Percentiles rank a stretch among this genome's conserved stretches.
phyloP scores from a whole-genome alignment of 345 rosid genomes.

The Heritiera littoralis region DNA sequence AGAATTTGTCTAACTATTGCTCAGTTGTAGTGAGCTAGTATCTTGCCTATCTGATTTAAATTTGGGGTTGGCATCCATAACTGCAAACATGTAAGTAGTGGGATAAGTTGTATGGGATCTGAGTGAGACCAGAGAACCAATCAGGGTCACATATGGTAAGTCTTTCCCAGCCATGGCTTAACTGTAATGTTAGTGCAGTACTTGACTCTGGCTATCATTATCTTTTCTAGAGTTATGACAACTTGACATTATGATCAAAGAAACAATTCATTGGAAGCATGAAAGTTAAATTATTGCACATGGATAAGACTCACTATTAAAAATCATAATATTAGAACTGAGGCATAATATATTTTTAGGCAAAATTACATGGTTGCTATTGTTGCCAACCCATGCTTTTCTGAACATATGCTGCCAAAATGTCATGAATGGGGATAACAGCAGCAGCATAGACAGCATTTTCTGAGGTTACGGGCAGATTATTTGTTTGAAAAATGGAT shows the following conservation, averaged over 20 bases:
- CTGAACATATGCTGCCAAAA: not conserved
- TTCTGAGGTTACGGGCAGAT: not conserved
- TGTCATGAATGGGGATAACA: not conserved
- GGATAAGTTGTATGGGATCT: slow-evolving; percentile 5
- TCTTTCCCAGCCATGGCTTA: not conserved
- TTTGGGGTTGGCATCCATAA: not conserved
- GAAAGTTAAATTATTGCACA: slow-evolving; percentile 15
- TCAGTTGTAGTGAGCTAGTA: not conserved
- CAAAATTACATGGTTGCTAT: too few species aligned
- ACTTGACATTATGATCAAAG: not conserved
- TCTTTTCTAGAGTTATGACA: not conserved
- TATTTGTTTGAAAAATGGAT: not conserved
- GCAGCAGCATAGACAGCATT: not conserved
- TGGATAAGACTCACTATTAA: not conserved
- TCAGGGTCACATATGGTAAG: not conserved
- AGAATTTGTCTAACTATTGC: too few species aligned
- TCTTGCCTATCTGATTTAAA: not conserved
- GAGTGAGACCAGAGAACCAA: slow-evolving; percentile 8
- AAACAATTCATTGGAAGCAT: not conserved
- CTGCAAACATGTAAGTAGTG: not conserved
- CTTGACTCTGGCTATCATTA: not conserved
- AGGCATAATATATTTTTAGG: too few species aligned
- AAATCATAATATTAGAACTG: not conserved
- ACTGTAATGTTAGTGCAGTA: not conserved
- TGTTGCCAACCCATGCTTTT: not conserved